A percentile compares a stretch with the other conserved stretches of the same genome.
These are phyloP conservation scores for Nitzschia sp. DNA, from an alignment of 108 stramenopile genomes.

Conservation along the genomic window DNA sequence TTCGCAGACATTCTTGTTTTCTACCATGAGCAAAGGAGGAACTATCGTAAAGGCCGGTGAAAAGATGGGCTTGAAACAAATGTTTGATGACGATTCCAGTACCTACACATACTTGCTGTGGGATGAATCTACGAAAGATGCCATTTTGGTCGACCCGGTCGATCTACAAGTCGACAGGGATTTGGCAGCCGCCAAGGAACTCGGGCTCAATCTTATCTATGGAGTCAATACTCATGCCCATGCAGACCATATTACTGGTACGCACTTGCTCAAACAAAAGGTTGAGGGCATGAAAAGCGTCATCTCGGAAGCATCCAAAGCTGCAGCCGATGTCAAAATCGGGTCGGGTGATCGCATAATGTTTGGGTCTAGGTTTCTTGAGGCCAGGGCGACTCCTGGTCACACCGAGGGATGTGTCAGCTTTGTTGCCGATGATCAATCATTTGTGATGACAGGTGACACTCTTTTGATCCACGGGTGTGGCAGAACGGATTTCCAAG, in stretches of 20 bases:
- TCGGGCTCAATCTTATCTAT: slow-evolving; percentile 74
- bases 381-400: slow-evolving; percentile 81
- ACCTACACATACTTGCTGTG: slow-evolving; percentile 92
- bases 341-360: slow-evolving; percentile 61
- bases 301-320: slow-evolving; percentile 67
- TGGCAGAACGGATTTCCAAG: slow-evolving; percentile 88
- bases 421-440: slow-evolving; percentile 77
- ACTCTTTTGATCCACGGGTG: slow-evolving; percentile 78
- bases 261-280: slow-evolving; percentile 64
- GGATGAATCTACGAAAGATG: slow-evolving; percentile 78
- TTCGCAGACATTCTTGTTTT: not conserved
- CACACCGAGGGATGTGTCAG: slow-evolving; percentile 88
- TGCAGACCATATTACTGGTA: slow-evolving; percentile 92
- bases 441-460: slow-evolving; percentile 91
- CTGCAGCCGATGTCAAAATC: slow-evolving; percentile 70
- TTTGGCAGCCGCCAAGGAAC: slow-evolving; percentile 51
- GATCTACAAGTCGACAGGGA: slow-evolving; percentile 84
- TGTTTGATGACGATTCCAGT: slow-evolving; percentile 86
- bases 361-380: slow-evolving; percentile 70
- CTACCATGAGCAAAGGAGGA: slow-evolving; percentile 23
- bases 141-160: slow-evolving; percentile 91
- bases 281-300: slow-evolving; percentile 67
- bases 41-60: slow-evolving; percentile 24
- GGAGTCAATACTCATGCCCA: slow-evolving; percentile 83
- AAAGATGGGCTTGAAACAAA: slow-evolving; percentile 73